Evolutionary conservation across 106 monocot species (phyloP), one percentile per base, ranked within the genome.

Genomic region (Triglochin maritima): DNA sequence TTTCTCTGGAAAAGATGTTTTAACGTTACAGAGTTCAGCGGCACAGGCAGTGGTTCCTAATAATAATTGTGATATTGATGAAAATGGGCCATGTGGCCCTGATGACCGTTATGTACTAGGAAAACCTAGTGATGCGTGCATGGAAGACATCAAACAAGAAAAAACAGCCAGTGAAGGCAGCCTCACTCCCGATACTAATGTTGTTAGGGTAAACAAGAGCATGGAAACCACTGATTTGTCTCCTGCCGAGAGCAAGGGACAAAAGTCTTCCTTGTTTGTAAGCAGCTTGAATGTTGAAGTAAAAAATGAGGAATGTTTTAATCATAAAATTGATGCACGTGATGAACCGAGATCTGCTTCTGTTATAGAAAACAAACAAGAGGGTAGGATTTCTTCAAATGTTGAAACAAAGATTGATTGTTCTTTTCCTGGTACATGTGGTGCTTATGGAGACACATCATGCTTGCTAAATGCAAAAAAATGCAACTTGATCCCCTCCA

Each of bases 221-320:
- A 14, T 64, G 47, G 45, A 41, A 72, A 65, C 43, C 69, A 69
- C 44, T 75, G 78, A 63, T 65, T 17, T 16, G 10, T 69, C 65
- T 15, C 49, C 47, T 59, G 55, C 15, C 78, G 50, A n/a, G 67
- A 62, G 49, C 54, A 67, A 68, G 66, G 44, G 64, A 63, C 49
- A 63, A 52, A 77, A 5, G 17, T 56, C 61, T 68, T 49, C 65
- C 47, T 47, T 58, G 55, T 58, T 9, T 44, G 66, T 55, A 77
- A 77, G 43, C 13, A 45, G 7, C 29, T 50, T 69, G 77, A 66
- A n/a, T 77, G 29, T 69, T 69, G 76, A 78, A 47, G 53, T 79
- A 44, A 92, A 83, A 72, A 75, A 70, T 75, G 83, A 86, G 15
- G 47, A 62, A 44, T 69, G 60, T 17, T 69, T 64, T 79, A 58